Percentiles rank a stretch among this genome's conserved stretches.
Conservation (phyloP, 2,329 filamentous ascomycete species). For the Claviceps capensis region DNA sequence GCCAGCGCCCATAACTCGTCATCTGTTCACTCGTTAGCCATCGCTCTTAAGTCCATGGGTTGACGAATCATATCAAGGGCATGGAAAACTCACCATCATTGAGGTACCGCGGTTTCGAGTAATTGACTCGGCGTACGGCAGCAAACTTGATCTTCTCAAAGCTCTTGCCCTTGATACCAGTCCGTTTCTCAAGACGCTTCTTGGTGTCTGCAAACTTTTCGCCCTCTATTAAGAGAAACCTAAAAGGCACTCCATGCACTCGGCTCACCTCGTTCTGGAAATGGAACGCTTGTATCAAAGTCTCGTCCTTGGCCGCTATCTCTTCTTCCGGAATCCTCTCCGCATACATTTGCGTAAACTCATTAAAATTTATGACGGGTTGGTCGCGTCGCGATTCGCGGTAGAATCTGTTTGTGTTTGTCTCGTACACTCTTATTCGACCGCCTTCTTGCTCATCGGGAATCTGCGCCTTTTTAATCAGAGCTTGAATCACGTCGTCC, state of each 20-base stretch:
- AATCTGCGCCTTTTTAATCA: constrained; percentile 71
- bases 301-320: constrained; percentile 38
- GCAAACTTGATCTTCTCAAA: constrained; percentile 99
- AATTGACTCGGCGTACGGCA: constrained; percentile 56
- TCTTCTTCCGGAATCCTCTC: constrained; percentile 69
- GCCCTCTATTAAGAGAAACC: constrained; percentile 72
- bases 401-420: constrained; percentile 69
- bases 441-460: constrained; percentile 57
- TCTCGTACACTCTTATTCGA: constrained; percentile 69
- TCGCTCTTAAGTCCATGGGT: not conserved
- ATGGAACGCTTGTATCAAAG: constrained; percentile 71
- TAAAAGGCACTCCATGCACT: constrained; percentile 80
- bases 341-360: constrained; percentile 70
- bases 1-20: constrained; percentile 42
- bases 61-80: not conserved
- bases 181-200: constrained; percentile 83
- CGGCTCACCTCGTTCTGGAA: constrained; percentile 83
- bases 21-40: constrained; percentile 25
- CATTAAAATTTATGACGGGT: constrained; percentile 68
- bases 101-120: constrained; percentile 69
- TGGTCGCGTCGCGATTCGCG: constrained; percentile 60
- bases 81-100: constrained; percentile 58
- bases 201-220: constrained; percentile 86
- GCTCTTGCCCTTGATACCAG: constrained; percentile 91
- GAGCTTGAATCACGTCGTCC: constrained; percentile 58